Evolutionary conservation across 108 stramenopile genomes (phyloP), one percentile per base, ranked within the genome.

Genomic region (Cyclotella kingstonii): DNA sequence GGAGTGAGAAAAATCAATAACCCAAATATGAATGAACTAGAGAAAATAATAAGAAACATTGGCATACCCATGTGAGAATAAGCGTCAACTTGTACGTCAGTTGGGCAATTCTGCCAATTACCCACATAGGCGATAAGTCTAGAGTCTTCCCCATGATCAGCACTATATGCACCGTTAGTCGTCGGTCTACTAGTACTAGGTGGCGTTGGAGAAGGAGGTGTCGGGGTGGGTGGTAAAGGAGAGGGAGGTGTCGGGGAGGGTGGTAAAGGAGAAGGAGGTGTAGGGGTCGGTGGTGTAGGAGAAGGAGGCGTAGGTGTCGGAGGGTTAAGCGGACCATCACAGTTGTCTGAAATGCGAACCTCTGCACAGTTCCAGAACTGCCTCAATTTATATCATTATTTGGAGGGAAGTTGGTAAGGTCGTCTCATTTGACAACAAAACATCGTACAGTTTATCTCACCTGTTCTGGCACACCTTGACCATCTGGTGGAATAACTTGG

Each of bases 101-200:
- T 78, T 0, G 80, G 80, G 55, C 78, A 79, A 1, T 66, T 9
- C 36, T 78, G 66, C 76, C 76, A 81, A 41, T 81, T 81, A 5
- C 76, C 76, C 9, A 81, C 19, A 38, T 74, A 81, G 0, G 80
- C 80, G 45, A 81, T 73, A 28, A 77, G 19, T 0, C 69, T 63
- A n/a, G 68, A 71, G 36, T 70, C 63, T 2, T 40, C 68, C 9
- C 36, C 26, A 5, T 38, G 17, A 35, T 29, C 38, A 11, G 40
- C 14, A n/a, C n/a, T n/a, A n/a, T n/a, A n/a, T n/a, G n/a, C n/a
- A n/a, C n/a, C n/a, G n/a, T n/a, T n/a, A n/a, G n/a, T n/a, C 18
- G 58, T 47, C 19, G 43, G 43, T 5, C 4, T 26, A 26, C 14
- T 23, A 27, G 23, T 27, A 25, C 42, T 33, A 21, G 68, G 68